These are phyloP conservation scores for Colletotrichum destructivum DNA, from an alignment of 2,329 filamentous ascomycete species.

Conservation along the genomic window DNA sequence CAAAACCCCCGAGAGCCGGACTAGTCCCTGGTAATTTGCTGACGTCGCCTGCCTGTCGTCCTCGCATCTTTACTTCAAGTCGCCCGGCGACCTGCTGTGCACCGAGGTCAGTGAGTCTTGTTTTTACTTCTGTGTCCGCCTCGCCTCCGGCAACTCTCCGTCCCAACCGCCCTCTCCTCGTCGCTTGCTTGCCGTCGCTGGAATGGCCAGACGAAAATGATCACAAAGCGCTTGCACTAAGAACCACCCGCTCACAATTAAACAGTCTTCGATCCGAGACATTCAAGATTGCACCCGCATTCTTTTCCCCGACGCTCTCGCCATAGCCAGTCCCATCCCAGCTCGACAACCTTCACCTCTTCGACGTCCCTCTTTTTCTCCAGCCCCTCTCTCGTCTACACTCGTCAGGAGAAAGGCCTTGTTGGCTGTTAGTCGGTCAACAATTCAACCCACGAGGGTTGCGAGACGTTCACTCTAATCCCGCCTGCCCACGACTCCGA, in stretches of 20 bases:
- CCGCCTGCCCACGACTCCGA: slow-evolving; percentile 38
- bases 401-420: slow-evolving; percentile 2
- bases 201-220: slow-evolving; percentile 24
- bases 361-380: slow-evolving; percentile 2
- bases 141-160: slow-evolving; percentile 9
- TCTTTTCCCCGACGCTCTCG: slow-evolving; percentile 16
- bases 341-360: slow-evolving; percentile 14
- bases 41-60: slow-evolving; percentile 16
- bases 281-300: slow-evolving; percentile 30
- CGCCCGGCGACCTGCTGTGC: slow-evolving; percentile 31
- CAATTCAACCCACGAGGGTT: slow-evolving; percentile 29
- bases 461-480: slow-evolving; percentile 15
- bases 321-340: slow-evolving; percentile 1
- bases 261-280: slow-evolving; percentile 34
- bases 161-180: slow-evolving; percentile 11
- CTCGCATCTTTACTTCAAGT: slow-evolving; percentile 2
- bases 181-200: slow-evolving; percentile 25
- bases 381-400: slow-evolving; percentile 7
- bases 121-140: slow-evolving; percentile 1
- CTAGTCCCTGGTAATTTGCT: slow-evolving; percentile 13
- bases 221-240: slow-evolving; percentile 7
- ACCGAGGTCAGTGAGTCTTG: slow-evolving; percentile 32
- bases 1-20: slow-evolving; percentile 7
- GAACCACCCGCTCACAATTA: slow-evolving; percentile 33
- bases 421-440: slow-evolving; percentile 31